A percentile compares a stretch with the other conserved stretches of the same genome.
Evolutionary conservation across 148 eudicot species (phyloP).

Genomic region (Beta vulgaris): DNA sequence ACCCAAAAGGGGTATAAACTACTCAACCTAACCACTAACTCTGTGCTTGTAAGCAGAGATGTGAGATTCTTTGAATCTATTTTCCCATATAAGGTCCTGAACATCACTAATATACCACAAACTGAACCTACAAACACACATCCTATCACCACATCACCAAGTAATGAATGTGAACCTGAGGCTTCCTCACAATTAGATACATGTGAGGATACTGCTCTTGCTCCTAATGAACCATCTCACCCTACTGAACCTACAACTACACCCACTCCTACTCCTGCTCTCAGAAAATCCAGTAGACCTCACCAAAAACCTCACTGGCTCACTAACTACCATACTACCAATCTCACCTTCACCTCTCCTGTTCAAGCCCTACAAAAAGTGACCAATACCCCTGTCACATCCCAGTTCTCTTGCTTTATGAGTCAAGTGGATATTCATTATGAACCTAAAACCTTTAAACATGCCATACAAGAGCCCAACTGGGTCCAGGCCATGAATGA

Average conservation of each 20-base stretch:
- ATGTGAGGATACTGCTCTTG: no score
- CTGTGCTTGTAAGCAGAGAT: neutral
- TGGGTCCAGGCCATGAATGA: neutral
- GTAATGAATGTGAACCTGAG: no score
- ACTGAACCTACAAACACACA: no score
- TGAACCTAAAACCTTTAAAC: neutral
- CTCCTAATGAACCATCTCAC: no score
- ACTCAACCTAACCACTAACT: neutral
- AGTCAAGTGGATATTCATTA: neutral
- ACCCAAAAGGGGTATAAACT: neutral
- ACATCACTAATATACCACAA: neutral
- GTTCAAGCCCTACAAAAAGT: neutral
- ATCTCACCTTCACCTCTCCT: no score
- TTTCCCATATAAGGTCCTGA: neutral
- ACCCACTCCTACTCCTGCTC: no score
- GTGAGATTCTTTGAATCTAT: neutral
- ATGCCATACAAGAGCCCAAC: neutral
- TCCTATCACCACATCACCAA: neutral
- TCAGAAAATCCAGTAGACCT: no score
- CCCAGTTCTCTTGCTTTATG: neutral
- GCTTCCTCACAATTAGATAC: no score
- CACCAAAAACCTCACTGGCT: no score
- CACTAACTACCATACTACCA: no score
- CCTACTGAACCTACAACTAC: no score
- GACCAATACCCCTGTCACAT: neutral